Evolutionary conservation across 2,329 filamentous ascomycete species (phyloP), one percentile per base, ranked within the genome.

Genomic region (Alternaria panax): DNA sequence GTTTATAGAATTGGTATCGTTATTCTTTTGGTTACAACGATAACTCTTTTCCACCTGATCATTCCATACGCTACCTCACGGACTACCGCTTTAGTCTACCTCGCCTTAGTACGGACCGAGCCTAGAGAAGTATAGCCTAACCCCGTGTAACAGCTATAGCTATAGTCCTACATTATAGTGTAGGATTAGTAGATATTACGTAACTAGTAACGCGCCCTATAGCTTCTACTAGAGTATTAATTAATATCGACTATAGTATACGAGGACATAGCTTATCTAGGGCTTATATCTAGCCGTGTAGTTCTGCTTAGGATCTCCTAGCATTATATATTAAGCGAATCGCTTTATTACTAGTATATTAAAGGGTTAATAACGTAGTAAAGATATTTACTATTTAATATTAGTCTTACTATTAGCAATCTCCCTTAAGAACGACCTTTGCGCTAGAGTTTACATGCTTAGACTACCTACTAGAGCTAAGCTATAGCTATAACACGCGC

Each of bases 141-240:
- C n/a, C n/a, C n/a, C n/a, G n/a, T n/a, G n/a, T n/a, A n/a, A n/a
- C n/a, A n/a, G n/a, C n/a, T n/a, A n/a, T n/a, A n/a, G n/a, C n/a
- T n/a, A 24, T 46, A n/a, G 6, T 51, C 16, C 16, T 18, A 51
- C 24, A 9, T 60, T 22, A 27, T 53, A 52, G 48, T 61, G 12
- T 16, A 59, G 56, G 27, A 59, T 28, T 45, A 57, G 40, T 64
- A 56, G 56, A 51, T 68, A 42, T 50, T 46, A 12, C 54, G 34
- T 32, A 52, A 62, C 28, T 32, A 56, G 45, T 47, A 63, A 45
- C 52, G 51, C 16, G 46, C 59, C 16, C 32, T 65, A 38, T 66
- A 55, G 63, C 58, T 67, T 54, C 63, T 54, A n/a, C 38, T 46
- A 42, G 54, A 59, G 36, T 62, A 59, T 64, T 57, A 43, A 54